Base-by-base conservation (phyloP, 306 rosid genomes). In the Quercus suber region DNA sequence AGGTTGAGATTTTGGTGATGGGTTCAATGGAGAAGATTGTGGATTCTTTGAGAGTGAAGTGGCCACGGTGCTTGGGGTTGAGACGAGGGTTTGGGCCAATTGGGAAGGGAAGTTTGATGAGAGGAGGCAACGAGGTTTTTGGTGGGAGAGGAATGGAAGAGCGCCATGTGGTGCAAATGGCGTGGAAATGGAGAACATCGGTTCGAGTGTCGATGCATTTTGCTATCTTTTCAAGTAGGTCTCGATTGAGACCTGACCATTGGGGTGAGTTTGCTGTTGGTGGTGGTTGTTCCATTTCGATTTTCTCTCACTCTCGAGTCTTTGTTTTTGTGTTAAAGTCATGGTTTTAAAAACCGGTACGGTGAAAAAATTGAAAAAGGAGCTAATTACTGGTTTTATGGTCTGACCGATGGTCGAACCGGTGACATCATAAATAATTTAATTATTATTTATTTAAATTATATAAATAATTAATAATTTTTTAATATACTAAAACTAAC, bases 71-170 rank as follows among this genome's bases (percentile, higher is more conserved):
- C 27, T 59, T 5, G 3, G 60, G 59, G 51, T 27, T 13, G 2
- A 49, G 8, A 12, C 5, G 0, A 27, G 20, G 75, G 60, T 51
- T 23, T 9, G 41, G 52, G n/a, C 49, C 49, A 6, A 76, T 28
- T 5, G 79, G 79, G 18, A 61, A 76, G 9, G 73, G 63, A 76
- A 76, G 60, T 30, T 11, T 18, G 30, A 63, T 27, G 28, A 35
- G 27, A 25, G 23, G 5, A 25, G 23, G 8, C n/a, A 51, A 1
- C n/a, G 55, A 10, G 60, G 8, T 20, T 37, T 20, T 51, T 43
- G 41, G 3, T 4, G 20, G 37, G 11, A n/a, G 11, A 2, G 79
- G 52, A 11, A 28, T 19, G 31, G 20, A 6, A 45, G n/a, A 25
- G 7, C 73, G 45, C 73, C 63, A 76, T 0, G 51, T 19, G 28